Base-by-base conservation (phyloP, 2,329 filamentous ascomycete species). In the Pezicula carpinea region DNA sequence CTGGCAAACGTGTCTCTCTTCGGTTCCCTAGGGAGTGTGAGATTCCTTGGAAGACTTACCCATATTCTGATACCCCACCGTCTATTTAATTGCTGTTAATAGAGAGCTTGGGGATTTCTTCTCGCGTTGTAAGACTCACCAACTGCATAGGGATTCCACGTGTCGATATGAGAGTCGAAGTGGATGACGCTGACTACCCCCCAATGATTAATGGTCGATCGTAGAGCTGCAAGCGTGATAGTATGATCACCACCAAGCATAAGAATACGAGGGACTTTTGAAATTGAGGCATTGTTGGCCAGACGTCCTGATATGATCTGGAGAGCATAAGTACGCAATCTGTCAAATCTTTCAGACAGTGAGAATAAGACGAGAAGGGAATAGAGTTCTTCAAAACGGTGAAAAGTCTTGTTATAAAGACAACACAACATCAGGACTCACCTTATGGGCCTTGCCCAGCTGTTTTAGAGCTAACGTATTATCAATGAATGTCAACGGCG, bases 61-160 rank as follows among this genome's bases (percentile, higher is more conserved):
- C 23, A 8, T 26, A 26, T 5, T 26, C 23, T 26, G 23, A 26
- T 26, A 26, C 23, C 3, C 23, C 23, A 6, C 23, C 23, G 11
- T 26, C 23, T 26, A 26, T 26, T 26, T 26, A 3, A 26, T 26
- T 26, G 2, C 6, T 26, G 6, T 26, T 26, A 26, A 8, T 26
- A 26, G 4, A 5, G 23, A 26, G 23, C 11, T 6, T 10, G 4
- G 4, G 23, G 8, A 23, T 8, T 23, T 23, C 22, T 23, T 8
- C 5, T 5, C 8, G 22, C 7, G 23, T 5, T 26, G 4, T 26
- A 26, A 3, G 23, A 26, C 23, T 26, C 11, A 26, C 23, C 23
- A 6, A 26, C 23, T 26, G 23, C 74, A 31, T 71, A 58, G 3
- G 73, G 73, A 58, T 75, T 68, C 72, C 72, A 75, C 0, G 72